Base-by-base conservation (phyloP, 108 stramenopile species). In the Pelagomonas calceolata region DNA sequence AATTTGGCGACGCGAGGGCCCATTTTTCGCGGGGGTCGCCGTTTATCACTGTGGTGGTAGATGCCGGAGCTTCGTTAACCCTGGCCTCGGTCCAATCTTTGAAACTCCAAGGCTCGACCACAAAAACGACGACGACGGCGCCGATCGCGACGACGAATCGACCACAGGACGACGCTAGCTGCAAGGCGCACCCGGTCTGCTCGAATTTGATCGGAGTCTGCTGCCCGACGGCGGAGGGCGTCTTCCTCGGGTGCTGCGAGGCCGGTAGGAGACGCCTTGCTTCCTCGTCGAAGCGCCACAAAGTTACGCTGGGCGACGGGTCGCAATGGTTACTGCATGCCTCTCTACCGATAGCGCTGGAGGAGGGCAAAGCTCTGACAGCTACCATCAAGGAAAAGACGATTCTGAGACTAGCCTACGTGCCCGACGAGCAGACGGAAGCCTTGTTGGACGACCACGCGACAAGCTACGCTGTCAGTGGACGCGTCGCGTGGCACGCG, bases 1-100 rank as follows among this genome's bases (percentile, higher is more conserved):
- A 4, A 1, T 26, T 60, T 26, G 14, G 21, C 21, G 51, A 26
- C 51, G 51, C 26, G 21, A 4, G 14, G 21, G 51, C 51, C 21
- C 14, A 1, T 3, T 26, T 60, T 26, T 17, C 51, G 21, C 51
- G 51, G 21, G 81, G 81, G 30, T 77, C 75, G n/a, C 81, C 81
- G 16, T 81, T 78, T 64, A 44, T 75, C 63, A 81, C 81, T n/a
- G 74, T 81, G 44, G 81, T 73, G 71, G 76, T 71, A 64, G 32
- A 65, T 32, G 46, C 36, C 26, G 67, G 44, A 10, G 71, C 71
- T n/a, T n/a, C n/a, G n/a, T n/a, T n/a, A n/a, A n/a, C n/a, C n/a
- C n/a, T n/a, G n/a, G n/a, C n/a, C n/a, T n/a, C n/a, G n/a, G n/a
- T n/a, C n/a, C n/a, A n/a, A n/a, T n/a, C n/a, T n/a, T n/a, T n/a